Conservation (phyloP, 495 filamentous ascomycete species). For the Parathielavia hyrcaniae region DNA sequence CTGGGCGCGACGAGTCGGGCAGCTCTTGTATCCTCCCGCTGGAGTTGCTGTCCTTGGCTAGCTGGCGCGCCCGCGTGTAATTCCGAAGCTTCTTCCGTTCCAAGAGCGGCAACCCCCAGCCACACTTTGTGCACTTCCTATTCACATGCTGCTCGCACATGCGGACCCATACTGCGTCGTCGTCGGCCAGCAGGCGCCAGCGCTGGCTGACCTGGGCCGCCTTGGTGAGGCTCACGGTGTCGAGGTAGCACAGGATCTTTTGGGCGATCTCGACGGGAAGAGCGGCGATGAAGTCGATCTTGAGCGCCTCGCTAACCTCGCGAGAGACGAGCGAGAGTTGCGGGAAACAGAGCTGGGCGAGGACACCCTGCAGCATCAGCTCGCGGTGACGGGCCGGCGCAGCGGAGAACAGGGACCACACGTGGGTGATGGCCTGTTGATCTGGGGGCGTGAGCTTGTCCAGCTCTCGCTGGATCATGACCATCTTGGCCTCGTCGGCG, state of each 20-base stretch:
- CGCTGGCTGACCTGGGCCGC: slow-evolving; percentile 88
- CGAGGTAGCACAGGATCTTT: slow-evolving; percentile 87
- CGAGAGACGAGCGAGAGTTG: slow-evolving; percentile 88
- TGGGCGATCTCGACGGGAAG: slow-evolving; percentile 86
- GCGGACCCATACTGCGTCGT: slow-evolving; percentile 95
- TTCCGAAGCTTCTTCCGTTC: slow-evolving; percentile 83
- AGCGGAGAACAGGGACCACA: slow-evolving; percentile 96
- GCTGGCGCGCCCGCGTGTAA: slow-evolving; percentile 74
- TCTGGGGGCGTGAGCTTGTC: slow-evolving; percentile 65
- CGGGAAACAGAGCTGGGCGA: slow-evolving; percentile 93
- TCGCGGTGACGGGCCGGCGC: slow-evolving; percentile 89
- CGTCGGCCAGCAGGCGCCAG: slow-evolving; percentile 84
- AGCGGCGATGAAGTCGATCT: slow-evolving; percentile 88
- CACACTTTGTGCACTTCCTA: slow-evolving; percentile 92
- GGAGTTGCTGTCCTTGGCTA: slow-evolving; percentile 29
- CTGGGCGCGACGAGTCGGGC: slow-evolving; percentile 14
- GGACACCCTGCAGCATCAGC: slow-evolving; percentile 90
- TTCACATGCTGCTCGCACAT: slow-evolving; percentile 99
- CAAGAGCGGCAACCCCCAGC: slow-evolving; percentile 85
- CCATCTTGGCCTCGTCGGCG: slow-evolving; percentile 92
- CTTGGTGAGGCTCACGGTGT: slow-evolving; percentile 94
- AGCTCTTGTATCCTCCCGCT: slow-evolving; percentile 29
- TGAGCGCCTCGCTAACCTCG: slow-evolving; percentile 81
- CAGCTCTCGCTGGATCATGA: slow-evolving; percentile 80
- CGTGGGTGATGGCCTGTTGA: slow-evolving; percentile 88